Conservation (phyloP, 257 asterid species). For the Solanum bulbocastanum region DNA sequence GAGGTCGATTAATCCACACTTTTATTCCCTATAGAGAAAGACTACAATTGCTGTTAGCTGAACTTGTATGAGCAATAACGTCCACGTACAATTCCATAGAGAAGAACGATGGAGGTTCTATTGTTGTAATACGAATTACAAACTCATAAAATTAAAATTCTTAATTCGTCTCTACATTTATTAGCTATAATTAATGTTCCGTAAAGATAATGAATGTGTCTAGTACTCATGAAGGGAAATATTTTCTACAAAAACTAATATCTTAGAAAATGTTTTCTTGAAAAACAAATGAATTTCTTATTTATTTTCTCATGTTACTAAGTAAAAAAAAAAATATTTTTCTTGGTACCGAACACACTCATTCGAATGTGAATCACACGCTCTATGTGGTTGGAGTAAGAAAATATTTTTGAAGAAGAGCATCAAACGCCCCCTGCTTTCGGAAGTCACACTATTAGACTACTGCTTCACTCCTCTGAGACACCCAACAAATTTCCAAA, state of each 20-base stretch:
- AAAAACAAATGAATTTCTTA: accelerated
- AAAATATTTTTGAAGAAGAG: not conserved
- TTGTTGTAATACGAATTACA: no score
- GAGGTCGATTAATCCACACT: not conserved
- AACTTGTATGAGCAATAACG: not conserved
- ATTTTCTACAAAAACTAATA: no score
- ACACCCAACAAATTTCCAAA: not conserved
- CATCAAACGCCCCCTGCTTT: not conserved
- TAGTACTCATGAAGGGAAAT: no score
- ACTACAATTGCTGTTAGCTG: not conserved
- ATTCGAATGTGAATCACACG: not conserved
- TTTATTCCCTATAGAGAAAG: no score
- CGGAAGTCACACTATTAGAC: not conserved
- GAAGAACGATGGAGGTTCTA: not conserved
- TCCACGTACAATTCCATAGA: no score
- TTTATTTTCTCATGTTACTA: no score
- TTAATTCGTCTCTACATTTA: not conserved
- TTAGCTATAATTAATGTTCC: no score
- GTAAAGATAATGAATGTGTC: not conserved
- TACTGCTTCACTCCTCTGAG: not conserved
- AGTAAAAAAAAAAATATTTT: not conserved
- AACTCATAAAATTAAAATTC: no score
- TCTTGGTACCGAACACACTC: not conserved
- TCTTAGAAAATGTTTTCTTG: no score
- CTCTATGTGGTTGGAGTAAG: not conserved